Evolutionary conservation across 1,284 basidiomycete genomes (phyloP), one percentile per base, ranked within the genome.

Genomic region (Austroboletus novae-zelandiae): DNA sequence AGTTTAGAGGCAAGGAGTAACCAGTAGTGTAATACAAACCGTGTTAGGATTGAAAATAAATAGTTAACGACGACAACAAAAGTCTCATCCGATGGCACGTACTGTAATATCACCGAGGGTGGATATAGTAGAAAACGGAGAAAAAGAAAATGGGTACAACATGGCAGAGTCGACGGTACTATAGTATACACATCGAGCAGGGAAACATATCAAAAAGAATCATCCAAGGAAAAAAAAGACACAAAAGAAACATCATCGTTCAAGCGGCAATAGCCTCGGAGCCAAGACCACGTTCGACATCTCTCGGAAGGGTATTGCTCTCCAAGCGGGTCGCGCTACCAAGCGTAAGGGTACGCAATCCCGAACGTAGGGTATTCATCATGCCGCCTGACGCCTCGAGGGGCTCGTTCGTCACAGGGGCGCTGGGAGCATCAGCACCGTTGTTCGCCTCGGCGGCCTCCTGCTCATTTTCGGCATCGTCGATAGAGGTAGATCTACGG

Each of bases 211-310:
- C 34, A 48, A 6, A 9, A 36, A 35, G 9, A 15, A 39, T 31
- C 30, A 43, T 50, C 34, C 40, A 35, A 30, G 13, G 10, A 32
- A 37, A 23, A 23, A 4, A 17, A 44, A 53, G 36, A 43, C 46
- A 6, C 6, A 27, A 7, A 27, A 27, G 27, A 27, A 27, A 7
- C 8, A 8, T 29, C n/a, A 17, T 35, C 29, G 4, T 39, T 65
- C 45, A 65, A 45, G 52, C 41, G 11, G 50, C 18, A 18, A 49
- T n/a, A 5, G 48, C 23, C 43, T 59, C 61, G 0, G 51, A 35
- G 2, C 61, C 68, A 1, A 51, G 46, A 6, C 67, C 71, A 27
- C 69, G 67, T 54, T 74, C 72, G 17, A 74, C 48, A 43, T 74
- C 72, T 6, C 70, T 63, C n/a, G 66, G 62, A 23, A 69, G 64